Evolutionary conservation across 768 basidiomycete species (phyloP).

Genomic region (Mycena epipterygia): DNA sequence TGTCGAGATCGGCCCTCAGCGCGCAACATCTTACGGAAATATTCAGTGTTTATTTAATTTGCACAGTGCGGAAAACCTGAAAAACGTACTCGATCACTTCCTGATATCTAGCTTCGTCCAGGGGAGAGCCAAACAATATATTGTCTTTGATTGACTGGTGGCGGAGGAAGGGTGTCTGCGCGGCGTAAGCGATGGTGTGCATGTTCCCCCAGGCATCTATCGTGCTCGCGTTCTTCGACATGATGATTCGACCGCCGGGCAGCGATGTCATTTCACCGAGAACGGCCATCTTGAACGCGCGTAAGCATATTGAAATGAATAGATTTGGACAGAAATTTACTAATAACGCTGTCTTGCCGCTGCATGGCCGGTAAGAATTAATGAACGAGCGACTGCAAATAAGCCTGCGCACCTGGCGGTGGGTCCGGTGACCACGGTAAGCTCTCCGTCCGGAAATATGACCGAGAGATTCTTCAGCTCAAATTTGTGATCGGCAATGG

Average conservation of each 20-base stretch:
- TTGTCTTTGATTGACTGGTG: slow-evolving; percentile 79
- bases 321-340: slow-evolving; percentile 50
- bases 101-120: slow-evolving; percentile 80
- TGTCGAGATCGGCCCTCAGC: slow-evolving; percentile 81
- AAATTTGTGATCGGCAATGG: slow-evolving; percentile 65
- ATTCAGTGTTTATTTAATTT: too few species aligned
- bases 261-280: slow-evolving; percentile 79
- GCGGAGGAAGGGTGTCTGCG: slow-evolving; percentile 37
- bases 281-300: slow-evolving; percentile 69
- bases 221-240: slow-evolving; percentile 73
- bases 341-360: slow-evolving; percentile 86
- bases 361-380: slow-evolving; percentile 39
- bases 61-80: too few species aligned
- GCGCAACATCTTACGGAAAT: too few species aligned
- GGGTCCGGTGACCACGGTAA: slow-evolving; percentile 83
- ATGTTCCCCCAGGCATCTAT: slow-evolving; percentile 73
- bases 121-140: slow-evolving; percentile 82
- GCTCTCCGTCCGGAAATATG: slow-evolving; percentile 77
- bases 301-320: neutral
- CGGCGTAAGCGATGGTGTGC: slow-evolving; percentile 78
- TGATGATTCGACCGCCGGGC: slow-evolving; percentile 65
- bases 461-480: slow-evolving; percentile 78
- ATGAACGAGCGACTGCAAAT: neutral
- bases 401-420: slow-evolving; percentile 61
- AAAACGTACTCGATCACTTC: slow-evolving; percentile 82